Evolutionary conservation across 768 basidiomycete species (phyloP).

Genomic region (Macrolepiota albuminosa): DNA sequence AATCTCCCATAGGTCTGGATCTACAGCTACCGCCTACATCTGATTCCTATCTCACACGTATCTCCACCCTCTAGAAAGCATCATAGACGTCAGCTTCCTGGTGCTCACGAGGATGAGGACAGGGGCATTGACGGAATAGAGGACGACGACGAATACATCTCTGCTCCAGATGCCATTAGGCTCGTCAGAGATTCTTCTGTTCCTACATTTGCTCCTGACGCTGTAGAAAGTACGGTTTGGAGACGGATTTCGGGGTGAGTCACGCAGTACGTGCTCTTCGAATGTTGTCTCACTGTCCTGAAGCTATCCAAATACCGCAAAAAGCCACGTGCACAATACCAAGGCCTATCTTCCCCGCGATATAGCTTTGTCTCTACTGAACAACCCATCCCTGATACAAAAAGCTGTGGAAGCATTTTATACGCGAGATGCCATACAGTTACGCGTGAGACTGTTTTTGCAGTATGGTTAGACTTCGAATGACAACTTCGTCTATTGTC

Average conservation of each 20-base stretch:
- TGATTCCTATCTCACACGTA: constrained; percentile 74
- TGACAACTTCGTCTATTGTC: background rate
- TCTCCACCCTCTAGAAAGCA: constrained; percentile 61
- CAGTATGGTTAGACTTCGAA: background rate
- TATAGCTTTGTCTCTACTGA: constrained; percentile 66
- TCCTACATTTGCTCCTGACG: constrained; percentile 55
- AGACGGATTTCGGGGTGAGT: constrained; percentile 60
- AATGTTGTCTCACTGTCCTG: background rate
- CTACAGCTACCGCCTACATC: constrained; percentile 73
- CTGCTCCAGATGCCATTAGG: constrained; percentile 55
- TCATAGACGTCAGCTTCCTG: constrained; percentile 39
- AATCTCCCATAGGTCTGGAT: constrained; percentile 79
- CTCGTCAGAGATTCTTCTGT: constrained; percentile 50
- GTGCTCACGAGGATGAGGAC: constrained; percentile 49
- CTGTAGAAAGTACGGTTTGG: constrained; percentile 67
- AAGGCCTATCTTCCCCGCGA: constrained; percentile 78
- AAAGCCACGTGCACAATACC: constrained; percentile 68
- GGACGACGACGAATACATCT: constrained; percentile 47
- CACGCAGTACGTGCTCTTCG: background rate
- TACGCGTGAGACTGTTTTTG: constrained; percentile 56
- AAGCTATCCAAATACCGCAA: constrained; percentile 69
- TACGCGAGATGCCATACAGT: constrained; percentile 86
- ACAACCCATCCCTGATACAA: constrained; percentile 69
- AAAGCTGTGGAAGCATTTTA: constrained; percentile 92
- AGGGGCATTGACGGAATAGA: constrained; percentile 25